These are phyloP conservation scores for Clarireedia monteithiana DNA, from an alignment of 2,329 filamentous ascomycete species.

Conservation along the genomic window DNA sequence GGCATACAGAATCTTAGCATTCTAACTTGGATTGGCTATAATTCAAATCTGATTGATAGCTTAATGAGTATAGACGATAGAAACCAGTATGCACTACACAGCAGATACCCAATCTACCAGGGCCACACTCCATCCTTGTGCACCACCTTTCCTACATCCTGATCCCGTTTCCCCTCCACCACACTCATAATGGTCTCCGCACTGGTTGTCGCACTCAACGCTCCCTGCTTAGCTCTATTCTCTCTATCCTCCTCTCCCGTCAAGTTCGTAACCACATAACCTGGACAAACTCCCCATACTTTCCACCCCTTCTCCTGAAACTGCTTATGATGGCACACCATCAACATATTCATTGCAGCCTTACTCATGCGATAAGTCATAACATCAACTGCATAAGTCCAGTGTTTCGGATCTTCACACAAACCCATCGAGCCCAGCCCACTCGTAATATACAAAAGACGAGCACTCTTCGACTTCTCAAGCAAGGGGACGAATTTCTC, in stretches of 20 bases:
- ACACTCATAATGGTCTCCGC: neutral
- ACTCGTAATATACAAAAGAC: neutral
- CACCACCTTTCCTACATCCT: neutral
- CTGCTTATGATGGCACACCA: conserved; percentile 4
- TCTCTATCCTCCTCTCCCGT: conserved; percentile 6
- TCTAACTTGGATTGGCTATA: no score
- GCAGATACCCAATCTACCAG: neutral
- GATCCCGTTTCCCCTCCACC: neutral
- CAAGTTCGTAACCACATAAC: conserved; percentile 31
- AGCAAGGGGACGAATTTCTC: conserved; percentile 10
- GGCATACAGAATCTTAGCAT: no score
- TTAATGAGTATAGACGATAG: no score
- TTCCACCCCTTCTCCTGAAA: conserved; percentile 16
- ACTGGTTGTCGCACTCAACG: neutral
- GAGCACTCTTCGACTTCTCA: neutral
- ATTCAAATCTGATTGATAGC: no score
- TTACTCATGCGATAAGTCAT: conserved; percentile 18
- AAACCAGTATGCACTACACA: no score
- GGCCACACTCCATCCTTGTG: neutral
- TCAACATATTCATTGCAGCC: conserved; percentile 22
- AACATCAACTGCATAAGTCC: neutral
- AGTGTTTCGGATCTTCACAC: neutral
- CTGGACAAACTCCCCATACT: conserved; percentile 28
- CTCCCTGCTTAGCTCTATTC: neutral
- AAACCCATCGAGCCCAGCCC: neutral